phyloP scores from a whole-genome alignment of 257 asterid species.

The Petunia axillaris region DNA sequence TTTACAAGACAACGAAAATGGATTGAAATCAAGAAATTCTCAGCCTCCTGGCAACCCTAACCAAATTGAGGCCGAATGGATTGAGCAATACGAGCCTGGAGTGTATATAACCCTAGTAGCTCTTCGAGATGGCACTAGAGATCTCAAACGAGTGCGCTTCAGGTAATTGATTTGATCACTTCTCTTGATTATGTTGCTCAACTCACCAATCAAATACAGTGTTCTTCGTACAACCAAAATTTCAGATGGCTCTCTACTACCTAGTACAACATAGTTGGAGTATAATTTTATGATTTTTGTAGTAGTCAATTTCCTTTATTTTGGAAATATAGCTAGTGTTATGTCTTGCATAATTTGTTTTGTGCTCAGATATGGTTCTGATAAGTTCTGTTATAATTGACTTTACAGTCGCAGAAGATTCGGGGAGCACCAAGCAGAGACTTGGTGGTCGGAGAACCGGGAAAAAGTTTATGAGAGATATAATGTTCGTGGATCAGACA shows the following conservation, averaged over 20 bases:
- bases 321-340: constrained; percentile 2
- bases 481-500: constrained; percentile 87
- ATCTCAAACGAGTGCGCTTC: constrained; percentile 97
- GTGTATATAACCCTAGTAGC: constrained; percentile 89
- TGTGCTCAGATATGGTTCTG: constrained; percentile 6
- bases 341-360: not conserved
- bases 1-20: constrained; percentile 49
- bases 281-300: not conserved
- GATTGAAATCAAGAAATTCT: constrained; percentile 53
- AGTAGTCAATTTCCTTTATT: not conserved
- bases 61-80: constrained; percentile 91
- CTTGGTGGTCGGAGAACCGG: constrained; percentile 99
- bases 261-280: not conserved
- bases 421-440: constrained; percentile 98
- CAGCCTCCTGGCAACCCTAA: constrained; percentile 51
- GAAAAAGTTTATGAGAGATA: constrained; percentile 85
- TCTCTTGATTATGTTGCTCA: constrained; percentile 3
- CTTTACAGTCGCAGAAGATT: constrained; percentile 84
- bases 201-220: constrained; percentile 2
- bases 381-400: constrained; percentile 5
- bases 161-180: constrained; percentile 49
- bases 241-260: not conserved
- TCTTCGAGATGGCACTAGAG: constrained; percentile 90
- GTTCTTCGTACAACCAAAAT: not conserved
- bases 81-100: constrained; percentile 90